Evolutionary conservation across 1,284 basidiomycete genomes (phyloP).

Genomic region (Thecaphora thlaspeos): DNA sequence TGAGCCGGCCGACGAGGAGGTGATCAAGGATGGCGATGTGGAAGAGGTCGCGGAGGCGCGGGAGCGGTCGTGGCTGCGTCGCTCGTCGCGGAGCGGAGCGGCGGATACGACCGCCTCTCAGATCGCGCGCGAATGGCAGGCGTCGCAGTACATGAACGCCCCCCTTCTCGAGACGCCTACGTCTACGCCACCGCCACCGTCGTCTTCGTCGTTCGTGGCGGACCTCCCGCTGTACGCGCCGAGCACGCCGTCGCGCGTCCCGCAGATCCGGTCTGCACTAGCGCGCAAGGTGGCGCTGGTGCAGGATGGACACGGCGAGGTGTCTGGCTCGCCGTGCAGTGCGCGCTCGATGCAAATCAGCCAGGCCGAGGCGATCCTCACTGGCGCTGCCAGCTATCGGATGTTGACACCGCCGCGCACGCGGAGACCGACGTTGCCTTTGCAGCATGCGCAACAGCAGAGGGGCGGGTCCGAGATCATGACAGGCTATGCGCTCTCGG

Average conservation of each 20-base stretch:
- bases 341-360: neutral
- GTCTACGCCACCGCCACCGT: neutral
- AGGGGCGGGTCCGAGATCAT: no score
- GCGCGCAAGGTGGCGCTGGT: no score
- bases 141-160: slow-evolving; percentile 14
- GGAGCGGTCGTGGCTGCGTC: neutral
- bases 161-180: slow-evolving; percentile 7
- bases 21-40: neutral
- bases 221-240: no score
- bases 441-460: neutral
- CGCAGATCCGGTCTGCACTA: no score
- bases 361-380: neutral
- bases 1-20: neutral
- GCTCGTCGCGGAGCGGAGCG: neutral
- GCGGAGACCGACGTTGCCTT: neutral
- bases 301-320: no score
- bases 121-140: slow-evolving; percentile 31
- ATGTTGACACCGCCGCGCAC: neutral
- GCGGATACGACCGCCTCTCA: slow-evolving; percentile 17
- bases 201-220: neutral
- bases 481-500: no score
- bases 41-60: neutral
- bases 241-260: no score
- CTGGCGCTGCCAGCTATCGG: no score
- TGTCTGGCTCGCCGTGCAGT: neutral